Evolutionary conservation across 495 filamentous ascomycete species (phyloP), one percentile per base, ranked within the genome.

Genomic region (Saxispiralis lemnorum): DNA sequence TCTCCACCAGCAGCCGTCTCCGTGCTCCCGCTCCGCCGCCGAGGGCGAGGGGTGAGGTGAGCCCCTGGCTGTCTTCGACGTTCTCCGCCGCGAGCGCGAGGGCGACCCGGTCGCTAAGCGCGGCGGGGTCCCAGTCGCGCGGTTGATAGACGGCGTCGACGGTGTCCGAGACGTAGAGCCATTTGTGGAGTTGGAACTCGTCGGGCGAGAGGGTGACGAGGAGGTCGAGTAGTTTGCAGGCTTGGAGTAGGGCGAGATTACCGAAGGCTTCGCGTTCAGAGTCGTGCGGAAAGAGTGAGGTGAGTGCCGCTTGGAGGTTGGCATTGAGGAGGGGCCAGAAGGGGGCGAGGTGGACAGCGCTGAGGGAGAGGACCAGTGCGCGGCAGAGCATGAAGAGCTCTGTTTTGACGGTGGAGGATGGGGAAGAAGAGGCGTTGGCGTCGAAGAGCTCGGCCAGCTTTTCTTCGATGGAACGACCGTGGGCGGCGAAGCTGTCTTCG

Each of bases 141-240:
- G 85, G 78, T 13, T 80, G 75, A 55, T 96, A 96, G 17, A 96
- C 84, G 1, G 92, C 86, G 56, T 99, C 89, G 51, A 94, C 87
- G 31, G 87, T 95, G 57, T 99, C 92, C 5, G 86, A 88, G 18
- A 96, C 75, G 59, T 92, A 99, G 14, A 96, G 71, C 89, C 89
- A 99, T 64, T 94, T 84, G 43, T 85, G 72, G 32, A 93, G 68
- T 57, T 96, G 89, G 59, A 95, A 99, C 55, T 96, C 89, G 48
- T 99, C 92, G 0, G 86, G 89, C 4, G 78, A 78, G 14, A 83
- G 66, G n/a, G 82, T 73, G 19, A 99, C 66, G 6, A 99, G 63
- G 17, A 79, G 65, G 46, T 95, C 92, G 6, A 99, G 67, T 1
- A 99, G 71, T 56, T 95, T 95, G 59, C 83, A 93, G 1, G 84